phyloP scores from a whole-genome alignment of 805 yeast genomes.

The Hemisphaericaspora nanyangensis region DNA sequence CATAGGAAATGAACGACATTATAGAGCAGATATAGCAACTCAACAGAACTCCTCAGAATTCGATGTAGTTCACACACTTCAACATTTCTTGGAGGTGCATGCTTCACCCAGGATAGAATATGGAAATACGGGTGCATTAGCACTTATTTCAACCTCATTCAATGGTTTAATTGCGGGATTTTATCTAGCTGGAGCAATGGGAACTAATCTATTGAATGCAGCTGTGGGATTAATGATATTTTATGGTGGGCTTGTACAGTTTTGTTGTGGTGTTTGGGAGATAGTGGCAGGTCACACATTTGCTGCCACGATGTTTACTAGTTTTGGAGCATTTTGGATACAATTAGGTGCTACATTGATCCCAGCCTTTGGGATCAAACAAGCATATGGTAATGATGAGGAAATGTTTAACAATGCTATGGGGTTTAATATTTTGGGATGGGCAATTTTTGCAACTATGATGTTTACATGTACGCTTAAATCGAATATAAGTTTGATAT shows the following conservation, averaged over 20 bases:
- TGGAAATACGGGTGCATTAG: slow-evolving; percentile 4
- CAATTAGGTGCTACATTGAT: slow-evolving; percentile 4
- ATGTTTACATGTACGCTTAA: slow-evolving; percentile 3
- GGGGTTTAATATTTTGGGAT: slow-evolving; percentile 4
- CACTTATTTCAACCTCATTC: slow-evolving; percentile 5
- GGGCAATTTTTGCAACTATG: slow-evolving; percentile 4
- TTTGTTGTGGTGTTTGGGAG: slow-evolving; percentile 4
- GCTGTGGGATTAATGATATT: slow-evolving; percentile 5
- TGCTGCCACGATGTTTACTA: slow-evolving; percentile 3
- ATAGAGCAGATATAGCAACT: neutral
- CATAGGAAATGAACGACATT: slow-evolving; percentile 3
- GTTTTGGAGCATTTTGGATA: slow-evolving; percentile 4
- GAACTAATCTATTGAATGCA: neutral
- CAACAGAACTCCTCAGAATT: neutral
- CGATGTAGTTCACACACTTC: neutral
- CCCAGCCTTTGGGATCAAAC: slow-evolving; percentile 2
- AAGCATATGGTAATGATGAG: slow-evolving; percentile 4
- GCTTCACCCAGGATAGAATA: neutral
- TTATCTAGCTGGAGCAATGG: slow-evolving; percentile 1
- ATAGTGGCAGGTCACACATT: slow-evolving; percentile 1
- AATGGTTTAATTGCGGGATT: slow-evolving; percentile 5
- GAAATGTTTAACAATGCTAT: slow-evolving; percentile 5
- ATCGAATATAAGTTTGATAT: neutral
- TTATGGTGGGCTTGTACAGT: slow-evolving; percentile 4
- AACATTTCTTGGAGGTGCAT: neutral